Evolutionary conservation across 2,329 filamentous ascomycete species (phyloP), one percentile per base, ranked within the genome.

Genomic region (Botryotinia calthae): DNA sequence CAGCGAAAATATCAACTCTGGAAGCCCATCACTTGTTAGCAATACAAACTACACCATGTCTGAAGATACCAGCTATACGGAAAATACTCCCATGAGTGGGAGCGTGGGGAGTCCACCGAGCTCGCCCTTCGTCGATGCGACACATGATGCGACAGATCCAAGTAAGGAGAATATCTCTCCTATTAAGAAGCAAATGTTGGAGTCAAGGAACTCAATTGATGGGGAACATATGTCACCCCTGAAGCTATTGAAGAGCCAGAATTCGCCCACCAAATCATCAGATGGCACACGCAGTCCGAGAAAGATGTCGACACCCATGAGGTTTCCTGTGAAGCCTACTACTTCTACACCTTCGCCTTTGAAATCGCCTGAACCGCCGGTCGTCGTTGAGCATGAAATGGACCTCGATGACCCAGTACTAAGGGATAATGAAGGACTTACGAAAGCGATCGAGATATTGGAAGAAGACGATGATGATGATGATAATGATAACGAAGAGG

Each of bases 401-500:
- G 75, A 70, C 46, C 77, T 90, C 31, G 86, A 89, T 71, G 85
- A 89, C 72, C 65, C 65, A 31, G 85, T 85, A 2, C 82, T 90
- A 71, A 82, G 82, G 59, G 84, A 87, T 62, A 89, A 89, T 75
- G 84, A 85, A 68, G 87, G 86, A 4, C 82, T 90, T 56, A 86
- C 85, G 77, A 85, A 85, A 72, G 88, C 88, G 8, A 90, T 91
- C 76, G 85, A 87, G 74, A 90, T 90, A 63, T 87, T 90, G 48
- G 89, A 91, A 78, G 88, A 90, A 77, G 77, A 73, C 1, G 77
- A n/a, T n/a, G n/a, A n/a, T n/a, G 77, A 80, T 62, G 79, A 75
- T 65, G 78, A 80, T 62, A 76, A 76, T 25, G 76, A 79, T 51
- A 75, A 79, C n/a, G 78, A 80, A 18, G 70, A 72, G 37, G 70